Evolutionary conservation across 2,329 filamentous ascomycete species (phyloP), one percentile per base, ranked within the genome.

Genomic region (Cercospora sesami): DNA sequence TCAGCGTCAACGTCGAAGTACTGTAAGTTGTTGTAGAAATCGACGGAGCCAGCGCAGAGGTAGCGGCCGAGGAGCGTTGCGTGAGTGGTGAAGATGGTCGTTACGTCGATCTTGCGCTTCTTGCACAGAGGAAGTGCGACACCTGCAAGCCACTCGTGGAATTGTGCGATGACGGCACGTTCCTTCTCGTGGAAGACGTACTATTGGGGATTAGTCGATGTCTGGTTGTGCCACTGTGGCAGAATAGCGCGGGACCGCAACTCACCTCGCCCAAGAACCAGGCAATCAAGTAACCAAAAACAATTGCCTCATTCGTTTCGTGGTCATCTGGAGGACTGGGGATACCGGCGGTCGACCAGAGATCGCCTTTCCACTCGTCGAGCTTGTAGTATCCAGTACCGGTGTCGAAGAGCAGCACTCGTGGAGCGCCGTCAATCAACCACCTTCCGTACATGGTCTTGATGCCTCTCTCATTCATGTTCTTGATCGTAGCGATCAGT

Each of bases 21-120:
- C 80, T 98, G 94, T 63, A 99, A 86, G 80, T 98, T 97, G 84
- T 98, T 99, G 86, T 99, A 99, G 79, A 99, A 98, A 79, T 99
- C 95, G 71, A 98, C 95, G 0, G 94, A 97, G 64, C 95, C 95
- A 62, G 95, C 95, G 79, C 95, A 98, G 60, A 98, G 91, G 78
- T 99, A 98, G 76, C 95, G 90, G 70, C 95, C 95, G 60, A 99
- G 88, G 10, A 99, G 87, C 5, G 95, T 98, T 26, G 95, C 95
- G 81, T 98, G 95, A 2, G 95, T 99, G 51, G 95, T 99, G 84
- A 98, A 98, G 79, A 98, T 98, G 73, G 95, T 98, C 18, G 95
- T 98, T 61, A 97, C 87, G 78, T 98, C 95, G 80, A 98, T 98
- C 77, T 91, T 91, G 69, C 95, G 89, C 86, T 92, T 97, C 84